These are phyloP conservation scores for Aspergillus ostianus DNA, from an alignment of 495 filamentous ascomycete species.

Conservation along the genomic window DNA sequence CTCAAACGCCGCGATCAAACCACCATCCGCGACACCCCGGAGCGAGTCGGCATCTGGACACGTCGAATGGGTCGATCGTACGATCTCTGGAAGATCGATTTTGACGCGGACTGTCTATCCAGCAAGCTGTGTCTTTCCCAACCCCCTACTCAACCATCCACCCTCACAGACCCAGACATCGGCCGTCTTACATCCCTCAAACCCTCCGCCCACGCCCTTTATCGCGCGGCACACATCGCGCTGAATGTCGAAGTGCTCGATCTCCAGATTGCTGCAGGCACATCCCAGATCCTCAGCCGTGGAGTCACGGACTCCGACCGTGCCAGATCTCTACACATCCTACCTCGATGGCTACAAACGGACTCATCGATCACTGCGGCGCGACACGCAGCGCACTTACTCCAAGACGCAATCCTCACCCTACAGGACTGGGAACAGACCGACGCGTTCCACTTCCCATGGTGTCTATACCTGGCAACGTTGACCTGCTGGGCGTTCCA, in stretches of 20 bases:
- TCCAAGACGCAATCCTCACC: conserved; percentile 46
- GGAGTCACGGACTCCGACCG: conserved; percentile 44
- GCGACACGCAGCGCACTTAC: conserved; percentile 44
- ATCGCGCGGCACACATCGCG: conserved; percentile 50
- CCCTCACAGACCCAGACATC: conserved; percentile 11
- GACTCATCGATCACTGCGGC: conserved; percentile 36
- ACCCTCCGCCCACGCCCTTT: conserved; percentile 44
- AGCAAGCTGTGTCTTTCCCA: conserved; percentile 27
- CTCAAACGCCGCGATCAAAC: conserved; percentile 56
- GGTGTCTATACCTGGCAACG: conserved; percentile 56
- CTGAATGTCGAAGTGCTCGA: conserved; percentile 53
- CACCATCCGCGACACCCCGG: conserved; percentile 38
- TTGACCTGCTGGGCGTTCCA: conserved; percentile 53
- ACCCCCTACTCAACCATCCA: no score
- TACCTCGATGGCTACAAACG: conserved; percentile 40
- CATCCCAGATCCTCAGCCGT: conserved; percentile 50
- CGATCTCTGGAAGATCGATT: conserved; percentile 53
- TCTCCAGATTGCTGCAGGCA: conserved; percentile 55
- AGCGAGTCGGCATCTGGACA: conserved; percentile 46
- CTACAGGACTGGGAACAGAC: conserved; percentile 50
- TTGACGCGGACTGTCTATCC: conserved; percentile 43
- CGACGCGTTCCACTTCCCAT: conserved; percentile 54
- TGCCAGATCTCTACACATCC: conserved; percentile 39
- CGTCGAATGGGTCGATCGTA: conserved; percentile 49
- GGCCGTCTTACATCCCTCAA: conserved; percentile 41